Conservation (phyloP, 805 yeast species). For the Kazachstania psychrophila region DNA sequence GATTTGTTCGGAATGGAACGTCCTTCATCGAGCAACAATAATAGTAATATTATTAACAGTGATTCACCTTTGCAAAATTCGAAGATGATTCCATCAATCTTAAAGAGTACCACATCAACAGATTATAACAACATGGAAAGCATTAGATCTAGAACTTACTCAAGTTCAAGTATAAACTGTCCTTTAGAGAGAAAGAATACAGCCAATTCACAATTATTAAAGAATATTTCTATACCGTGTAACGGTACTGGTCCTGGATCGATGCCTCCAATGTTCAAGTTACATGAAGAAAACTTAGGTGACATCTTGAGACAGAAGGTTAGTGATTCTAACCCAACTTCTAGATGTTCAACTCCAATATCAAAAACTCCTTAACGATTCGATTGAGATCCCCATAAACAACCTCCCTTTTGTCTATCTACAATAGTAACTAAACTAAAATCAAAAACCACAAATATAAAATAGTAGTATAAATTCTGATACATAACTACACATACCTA, state of each 20-base stretch:
- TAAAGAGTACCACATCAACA: constrained; percentile 7
- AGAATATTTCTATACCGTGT: background rate
- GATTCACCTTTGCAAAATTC: background rate
- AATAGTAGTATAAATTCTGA: background rate
- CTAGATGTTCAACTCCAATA: background rate
- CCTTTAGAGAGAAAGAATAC: background rate
- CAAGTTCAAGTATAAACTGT: constrained; percentile 7
- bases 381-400: background rate
- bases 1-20: constrained; percentile 5
- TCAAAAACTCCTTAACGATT: background rate
- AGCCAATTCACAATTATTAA: background rate
- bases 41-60: constrained; percentile 1
- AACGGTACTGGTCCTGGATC: background rate
- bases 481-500: background rate
- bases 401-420: background rate
- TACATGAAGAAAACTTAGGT: constrained; percentile 21
- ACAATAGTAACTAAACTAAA: background rate
- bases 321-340: constrained; percentile 6
- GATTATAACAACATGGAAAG: constrained; percentile 1
- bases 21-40: background rate
- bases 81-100: background rate
- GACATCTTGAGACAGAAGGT: constrained; percentile 19
- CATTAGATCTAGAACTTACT: constrained; percentile 11
- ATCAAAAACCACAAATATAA: no score
- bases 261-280: constrained; percentile 4